Conservation (phyloP, 306 rosid genomes). For the Quercus berberidifolia region DNA sequence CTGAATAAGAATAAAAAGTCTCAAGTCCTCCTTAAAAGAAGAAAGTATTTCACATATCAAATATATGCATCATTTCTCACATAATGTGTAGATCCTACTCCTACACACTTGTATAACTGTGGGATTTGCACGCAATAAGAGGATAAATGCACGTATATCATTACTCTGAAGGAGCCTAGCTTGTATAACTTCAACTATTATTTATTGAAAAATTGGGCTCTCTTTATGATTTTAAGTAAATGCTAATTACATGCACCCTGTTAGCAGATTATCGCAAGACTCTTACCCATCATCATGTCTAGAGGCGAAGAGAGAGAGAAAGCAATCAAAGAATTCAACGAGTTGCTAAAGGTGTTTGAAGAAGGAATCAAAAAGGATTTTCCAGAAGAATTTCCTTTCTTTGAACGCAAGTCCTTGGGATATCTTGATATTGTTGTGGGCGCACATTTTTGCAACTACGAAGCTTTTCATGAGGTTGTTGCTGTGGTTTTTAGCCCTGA, state of each 20-base stretch:
- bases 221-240: too few species aligned
- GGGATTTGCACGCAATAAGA: too few species aligned
- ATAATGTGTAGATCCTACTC: too few species aligned
- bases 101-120: too few species aligned
- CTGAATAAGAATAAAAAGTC: too few species aligned
- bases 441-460: conserved; percentile 17
- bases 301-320: conserved; percentile 27
- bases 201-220: neutral
- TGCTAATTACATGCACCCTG: neutral
- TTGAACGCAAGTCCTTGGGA: conserved; percentile 20
- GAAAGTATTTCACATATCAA: too few species aligned
- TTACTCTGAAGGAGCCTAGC: too few species aligned
- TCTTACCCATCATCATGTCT: neutral
- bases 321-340: conserved; percentile 20
- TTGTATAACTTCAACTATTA: neutral
- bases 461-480: conserved; percentile 29
- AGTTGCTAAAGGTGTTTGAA: conserved; percentile 26
- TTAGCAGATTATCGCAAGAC: neutral
- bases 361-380: conserved; percentile 40
- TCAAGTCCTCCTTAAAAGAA: too few species aligned
- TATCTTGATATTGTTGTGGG: conserved; percentile 41
- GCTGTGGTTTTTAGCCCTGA: neutral
- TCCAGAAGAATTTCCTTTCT: conserved; percentile 8
- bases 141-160: too few species aligned
- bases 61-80: too few species aligned